A percentile compares a stretch with the other conserved stretches of the same genome.
Conservation (phyloP, 2,329 filamentous ascomycete genomes). For the Aspergillus pseudoglaucus region DNA sequence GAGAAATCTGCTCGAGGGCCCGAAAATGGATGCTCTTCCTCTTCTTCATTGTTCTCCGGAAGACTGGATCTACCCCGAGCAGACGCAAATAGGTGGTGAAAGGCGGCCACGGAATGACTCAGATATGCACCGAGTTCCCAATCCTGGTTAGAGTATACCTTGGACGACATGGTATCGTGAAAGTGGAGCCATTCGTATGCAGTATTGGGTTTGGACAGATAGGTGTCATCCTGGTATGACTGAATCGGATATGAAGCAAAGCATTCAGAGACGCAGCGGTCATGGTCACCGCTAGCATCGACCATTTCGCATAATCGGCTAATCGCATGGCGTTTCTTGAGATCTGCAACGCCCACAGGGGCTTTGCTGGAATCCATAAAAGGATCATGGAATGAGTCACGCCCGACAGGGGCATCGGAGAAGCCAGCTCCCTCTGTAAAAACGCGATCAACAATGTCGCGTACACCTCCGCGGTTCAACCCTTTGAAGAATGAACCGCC, state of each 20-base stretch:
- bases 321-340: constrained; percentile 54
- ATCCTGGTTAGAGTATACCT: constrained; percentile 75
- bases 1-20: constrained; percentile 75
- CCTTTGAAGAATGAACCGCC: constrained; percentile 50
- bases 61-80: constrained; percentile 46
- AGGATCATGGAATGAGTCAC: constrained; percentile 31
- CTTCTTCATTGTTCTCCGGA: constrained; percentile 44
- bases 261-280: constrained; percentile 61
- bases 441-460: constrained; percentile 60
- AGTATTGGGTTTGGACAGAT: constrained; percentile 76
- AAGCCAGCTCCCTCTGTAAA: constrained; percentile 61
- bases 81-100: constrained; percentile 84
- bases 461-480: constrained; percentile 56
- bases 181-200: constrained; percentile 96
- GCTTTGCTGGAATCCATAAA: constrained; percentile 22
- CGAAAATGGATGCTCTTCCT: constrained; percentile 64
- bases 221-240: constrained; percentile 87
- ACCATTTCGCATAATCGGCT: constrained; percentile 55
- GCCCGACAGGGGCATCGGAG: constrained; percentile 36
- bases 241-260: constrained; percentile 81
- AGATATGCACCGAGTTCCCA: constrained; percentile 90
- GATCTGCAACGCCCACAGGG: constrained; percentile 53
- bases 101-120: constrained; percentile 77
- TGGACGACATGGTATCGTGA: constrained; percentile 73
- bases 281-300: constrained; percentile 56